Evolutionary conservation across 2,329 filamentous ascomycete species (phyloP).

Genomic region (Penicillium sclerotiorum): DNA sequence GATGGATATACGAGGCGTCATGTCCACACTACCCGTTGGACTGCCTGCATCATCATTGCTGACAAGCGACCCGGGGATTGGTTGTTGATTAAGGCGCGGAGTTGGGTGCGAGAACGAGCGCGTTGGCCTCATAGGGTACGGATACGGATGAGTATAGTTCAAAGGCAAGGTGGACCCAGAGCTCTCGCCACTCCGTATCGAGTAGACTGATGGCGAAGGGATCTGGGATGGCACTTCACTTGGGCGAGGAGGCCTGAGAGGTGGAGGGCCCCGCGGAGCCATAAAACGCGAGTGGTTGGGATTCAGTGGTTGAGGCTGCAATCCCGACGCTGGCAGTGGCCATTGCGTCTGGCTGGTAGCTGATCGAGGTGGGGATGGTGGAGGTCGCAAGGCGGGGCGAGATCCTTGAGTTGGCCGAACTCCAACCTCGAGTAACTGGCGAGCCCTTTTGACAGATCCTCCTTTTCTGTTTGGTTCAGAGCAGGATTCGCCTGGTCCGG

Average conservation of each 20-base stretch:
- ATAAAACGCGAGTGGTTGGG: slow-evolving; percentile 31
- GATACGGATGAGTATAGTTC: not conserved
- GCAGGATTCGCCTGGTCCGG: slow-evolving; percentile 12
- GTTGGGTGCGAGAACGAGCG: slow-evolving; percentile 34
- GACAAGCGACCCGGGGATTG: no score
- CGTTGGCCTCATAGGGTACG: slow-evolving; percentile 22
- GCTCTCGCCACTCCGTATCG: slow-evolving; percentile 30
- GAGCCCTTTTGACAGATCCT: slow-evolving; percentile 40
- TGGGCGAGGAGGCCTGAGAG: slow-evolving; percentile 46
- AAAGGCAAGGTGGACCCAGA: slow-evolving; percentile 27
- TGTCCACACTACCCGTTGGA: slow-evolving; percentile 25
- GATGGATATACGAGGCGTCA: slow-evolving; percentile 30
- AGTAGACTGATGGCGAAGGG: slow-evolving; percentile 42
- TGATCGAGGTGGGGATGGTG: slow-evolving; percentile 20
- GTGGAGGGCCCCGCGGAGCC: slow-evolving; percentile 40
- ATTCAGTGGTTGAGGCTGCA: slow-evolving; percentile 26
- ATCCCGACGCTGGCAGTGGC: slow-evolving; percentile 43
- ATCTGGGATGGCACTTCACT: slow-evolving; percentile 28
- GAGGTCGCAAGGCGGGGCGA: slow-evolving; percentile 14
- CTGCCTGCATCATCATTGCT: slow-evolving; percentile 21
- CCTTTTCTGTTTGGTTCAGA: slow-evolving; percentile 25
- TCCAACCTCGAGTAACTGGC: slow-evolving; percentile 37
- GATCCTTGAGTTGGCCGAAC: slow-evolving; percentile 25
- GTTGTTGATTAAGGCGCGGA: slow-evolving; percentile 18
- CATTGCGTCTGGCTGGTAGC: slow-evolving; percentile 48